These are phyloP conservation scores for Oxalis stricta DNA, from an alignment of 441 rosid species.

Conservation along the genomic window DNA sequence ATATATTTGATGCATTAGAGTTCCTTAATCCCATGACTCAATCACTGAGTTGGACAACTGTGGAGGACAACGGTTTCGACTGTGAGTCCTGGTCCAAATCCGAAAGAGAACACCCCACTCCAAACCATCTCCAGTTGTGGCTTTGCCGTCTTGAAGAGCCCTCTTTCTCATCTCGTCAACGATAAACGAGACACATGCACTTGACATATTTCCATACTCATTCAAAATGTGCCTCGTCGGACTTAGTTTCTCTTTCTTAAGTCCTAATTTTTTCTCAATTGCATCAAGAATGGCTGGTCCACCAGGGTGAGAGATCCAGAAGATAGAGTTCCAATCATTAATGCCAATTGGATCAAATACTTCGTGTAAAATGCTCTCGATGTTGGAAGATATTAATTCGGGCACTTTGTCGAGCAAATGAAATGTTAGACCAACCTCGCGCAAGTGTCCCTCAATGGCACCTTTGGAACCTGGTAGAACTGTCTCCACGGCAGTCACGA, in stretches of 20 bases:
- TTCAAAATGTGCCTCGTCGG: slow-evolving; percentile 18
- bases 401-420: slow-evolving; percentile 23
- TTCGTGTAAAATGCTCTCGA: slow-evolving; percentile 17
- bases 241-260: slow-evolving; percentile 18
- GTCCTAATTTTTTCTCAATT: slow-evolving; percentile 15
- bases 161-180: slow-evolving; percentile 28
- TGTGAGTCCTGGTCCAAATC: slow-evolving; percentile 32
- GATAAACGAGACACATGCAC: slow-evolving; percentile 20
- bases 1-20: too few relatives aligned
- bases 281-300: slow-evolving; percentile 23
- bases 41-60: slow-evolving; percentile 1
- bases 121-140: slow-evolving; percentile 25
- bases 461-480: slow-evolving; percentile 19
- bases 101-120: slow-evolving; percentile 33
- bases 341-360: slow-evolving; percentile 24
- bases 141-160: slow-evolving; percentile 9
- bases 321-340: slow-evolving; percentile 28
- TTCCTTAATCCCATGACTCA: too few relatives aligned
- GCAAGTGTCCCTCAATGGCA: slow-evolving; percentile 20
- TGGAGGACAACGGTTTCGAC: slow-evolving; percentile 25
- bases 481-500: slow-evolving; percentile 16
- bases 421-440: slow-evolving; percentile 20
- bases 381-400: slow-evolving; percentile 14
- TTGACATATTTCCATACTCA: slow-evolving; percentile 25
- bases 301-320: slow-evolving; percentile 27